phyloP scores from a whole-genome alignment of 345 rosid species.

The Melaleuca quinquenervia region DNA sequence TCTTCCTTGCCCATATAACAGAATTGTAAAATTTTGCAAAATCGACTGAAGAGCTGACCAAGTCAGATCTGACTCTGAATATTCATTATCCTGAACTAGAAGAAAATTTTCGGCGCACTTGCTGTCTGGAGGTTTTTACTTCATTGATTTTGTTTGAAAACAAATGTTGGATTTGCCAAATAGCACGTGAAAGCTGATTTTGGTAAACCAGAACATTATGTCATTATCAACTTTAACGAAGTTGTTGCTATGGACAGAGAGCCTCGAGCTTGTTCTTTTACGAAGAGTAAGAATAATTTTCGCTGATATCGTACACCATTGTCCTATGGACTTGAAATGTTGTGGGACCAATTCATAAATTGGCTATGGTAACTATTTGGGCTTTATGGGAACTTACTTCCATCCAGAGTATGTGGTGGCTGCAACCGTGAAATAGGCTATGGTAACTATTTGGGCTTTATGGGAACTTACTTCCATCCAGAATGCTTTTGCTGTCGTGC shows the following conservation, averaged over 20 bases:
- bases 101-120: background rate
- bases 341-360: constrained; percentile 2
- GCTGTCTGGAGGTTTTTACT: background rate
- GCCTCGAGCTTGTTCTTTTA: background rate
- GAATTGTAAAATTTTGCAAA: background rate
- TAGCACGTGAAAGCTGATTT: background rate
- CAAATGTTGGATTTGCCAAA: background rate
- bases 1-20: background rate
- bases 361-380: constrained; percentile 64
- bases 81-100: background rate
- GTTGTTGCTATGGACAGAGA: background rate
- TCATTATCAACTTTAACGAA: background rate
- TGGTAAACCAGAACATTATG: background rate
- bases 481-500: constrained; percentile 74
- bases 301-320: background rate
- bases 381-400: constrained; percentile 72
- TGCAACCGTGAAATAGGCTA: constrained; percentile 55
- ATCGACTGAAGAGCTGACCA: background rate
- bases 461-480: constrained; percentile 83
- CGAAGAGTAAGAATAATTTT: background rate
- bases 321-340: background rate
- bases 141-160: background rate
- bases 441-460: constrained; percentile 74
- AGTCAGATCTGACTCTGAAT: background rate
- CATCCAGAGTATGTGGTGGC: constrained; percentile 85